Conservation (phyloP, 352 stramenopile species). For the Globisporangium camurandrum region DNA sequence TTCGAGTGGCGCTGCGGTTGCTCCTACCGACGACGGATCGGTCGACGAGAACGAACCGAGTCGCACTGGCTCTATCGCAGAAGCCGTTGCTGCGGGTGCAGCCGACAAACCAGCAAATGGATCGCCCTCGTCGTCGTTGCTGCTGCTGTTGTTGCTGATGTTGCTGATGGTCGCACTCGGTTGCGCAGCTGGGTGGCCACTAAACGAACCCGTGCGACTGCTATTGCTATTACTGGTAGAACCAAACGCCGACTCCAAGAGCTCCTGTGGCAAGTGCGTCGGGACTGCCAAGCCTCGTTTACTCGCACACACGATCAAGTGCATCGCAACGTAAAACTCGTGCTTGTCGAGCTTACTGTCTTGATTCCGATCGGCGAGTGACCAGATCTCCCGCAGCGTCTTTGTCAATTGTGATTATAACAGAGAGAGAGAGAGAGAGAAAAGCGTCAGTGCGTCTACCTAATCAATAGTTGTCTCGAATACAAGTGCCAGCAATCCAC, state of each 20-base stretch:
- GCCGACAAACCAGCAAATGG: constrained; percentile 48
- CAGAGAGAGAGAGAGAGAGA: too few relatives aligned
- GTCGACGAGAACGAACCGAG: constrained; percentile 13
- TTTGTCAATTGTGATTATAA: too few relatives aligned
- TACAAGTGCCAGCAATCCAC: too few relatives aligned
- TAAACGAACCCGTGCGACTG: background rate
- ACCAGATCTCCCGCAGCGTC: constrained; percentile 88
- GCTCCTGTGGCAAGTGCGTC: constrained; percentile 51
- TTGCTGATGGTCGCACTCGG: background rate
- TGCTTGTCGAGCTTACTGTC: constrained; percentile 89
- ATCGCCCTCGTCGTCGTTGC: constrained; percentile 39
- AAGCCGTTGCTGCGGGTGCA: constrained; percentile 22
- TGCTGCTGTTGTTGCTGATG: background rate
- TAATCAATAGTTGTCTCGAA: too few relatives aligned
- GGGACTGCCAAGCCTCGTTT: constrained; percentile 83
- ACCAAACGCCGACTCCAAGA: constrained; percentile 61
- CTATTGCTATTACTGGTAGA: too few relatives aligned
- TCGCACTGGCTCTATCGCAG: too few relatives aligned
- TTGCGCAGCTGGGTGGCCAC: too few relatives aligned
- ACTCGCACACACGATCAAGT: constrained; percentile 94
- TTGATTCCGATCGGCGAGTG: constrained; percentile 84
- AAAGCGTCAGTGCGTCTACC: background rate
- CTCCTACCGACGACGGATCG: constrained; percentile 13
- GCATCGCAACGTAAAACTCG: constrained; percentile 95
- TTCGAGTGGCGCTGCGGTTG: background rate